A percentile compares a stretch with the other conserved stretches of the same genome.
phyloP scores from a whole-genome alignment of 345 rosid species.

The Gossypium ekmanianum region DNA sequence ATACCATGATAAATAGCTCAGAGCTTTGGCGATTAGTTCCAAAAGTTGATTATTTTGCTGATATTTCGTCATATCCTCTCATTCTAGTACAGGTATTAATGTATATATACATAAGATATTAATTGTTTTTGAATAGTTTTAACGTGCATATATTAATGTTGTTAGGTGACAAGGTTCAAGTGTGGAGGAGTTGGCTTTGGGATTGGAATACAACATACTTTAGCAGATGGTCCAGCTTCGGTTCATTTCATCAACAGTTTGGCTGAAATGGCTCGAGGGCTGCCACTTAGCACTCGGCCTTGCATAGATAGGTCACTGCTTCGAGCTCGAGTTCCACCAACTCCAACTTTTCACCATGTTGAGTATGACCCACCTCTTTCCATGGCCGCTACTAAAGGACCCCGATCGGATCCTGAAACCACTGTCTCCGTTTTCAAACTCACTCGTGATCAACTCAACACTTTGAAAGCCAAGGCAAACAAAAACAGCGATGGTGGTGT shows the following conservation, averaged over 20 bases:
- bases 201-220: conserved; percentile 19
- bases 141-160: background rate
- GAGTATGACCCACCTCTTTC: conserved; percentile 21
- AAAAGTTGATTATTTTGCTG: conserved; percentile 15
- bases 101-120: background rate
- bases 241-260: conserved; percentile 28
- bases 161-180: conserved; percentile 31
- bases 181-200: conserved; percentile 36
- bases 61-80: conserved; percentile 29
- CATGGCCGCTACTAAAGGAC: background rate
- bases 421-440: background rate
- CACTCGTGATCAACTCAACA: conserved; percentile 10
- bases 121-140: background rate
- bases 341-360: conserved; percentile 22
- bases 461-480: conserved; percentile 18
- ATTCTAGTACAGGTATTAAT: conserved; percentile 20
- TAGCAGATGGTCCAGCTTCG: conserved; percentile 27
- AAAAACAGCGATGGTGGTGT: background rate
- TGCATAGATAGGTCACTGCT: conserved; percentile 22
- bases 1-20: conserved; percentile 2
- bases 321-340: conserved; percentile 14
- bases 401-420: background rate
- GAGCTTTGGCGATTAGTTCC: conserved; percentile 24
- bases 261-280: conserved; percentile 30
- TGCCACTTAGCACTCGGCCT: conserved; percentile 6